Percentiles rank a stretch among this genome's conserved stretches.
Conservation (phyloP, 1,139 yeast species). For the Kazachstania sp. region DNA sequence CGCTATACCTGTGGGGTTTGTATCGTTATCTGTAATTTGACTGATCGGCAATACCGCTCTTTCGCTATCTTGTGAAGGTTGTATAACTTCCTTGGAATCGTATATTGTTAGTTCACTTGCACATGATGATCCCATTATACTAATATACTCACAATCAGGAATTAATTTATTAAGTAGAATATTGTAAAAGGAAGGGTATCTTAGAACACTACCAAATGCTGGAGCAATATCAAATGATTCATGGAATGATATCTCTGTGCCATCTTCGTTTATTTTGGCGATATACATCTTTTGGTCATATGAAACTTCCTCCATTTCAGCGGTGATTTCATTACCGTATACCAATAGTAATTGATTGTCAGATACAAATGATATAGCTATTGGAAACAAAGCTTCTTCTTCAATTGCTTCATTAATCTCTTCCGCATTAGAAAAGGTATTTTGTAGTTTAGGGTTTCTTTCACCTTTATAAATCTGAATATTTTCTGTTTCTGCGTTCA, state of each 20-base stretch:
- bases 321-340: constrained; percentile 18
- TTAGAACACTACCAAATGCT: constrained; percentile 47
- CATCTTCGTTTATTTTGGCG: constrained; percentile 10
- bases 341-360: constrained; percentile 13
- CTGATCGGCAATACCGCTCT: constrained; percentile 66
- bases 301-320: constrained; percentile 17
- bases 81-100: constrained; percentile 26
- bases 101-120: constrained; percentile 52
- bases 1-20: constrained; percentile 61
- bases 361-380: constrained; percentile 13
- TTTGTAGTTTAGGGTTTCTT: background rate
- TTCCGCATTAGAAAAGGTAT: constrained; percentile 10
- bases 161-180: constrained; percentile 41
- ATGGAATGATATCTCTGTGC: constrained; percentile 15
- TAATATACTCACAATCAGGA: constrained; percentile 28
- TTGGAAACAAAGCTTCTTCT: constrained; percentile 16
- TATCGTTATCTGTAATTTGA: constrained; percentile 55
- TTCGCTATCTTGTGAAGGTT: constrained; percentile 55
- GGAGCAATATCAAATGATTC: constrained; percentile 48
- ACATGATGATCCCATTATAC: constrained; percentile 49
- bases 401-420: constrained; percentile 12
- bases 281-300: constrained; percentile 23
- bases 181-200: constrained; percentile 45
- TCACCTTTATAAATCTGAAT: constrained; percentile 4
- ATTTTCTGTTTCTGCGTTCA: constrained; percentile 6